phyloP scores from a whole-genome alignment of 192 early-diverging fungal species.

The Dissophora ornata region DNA sequence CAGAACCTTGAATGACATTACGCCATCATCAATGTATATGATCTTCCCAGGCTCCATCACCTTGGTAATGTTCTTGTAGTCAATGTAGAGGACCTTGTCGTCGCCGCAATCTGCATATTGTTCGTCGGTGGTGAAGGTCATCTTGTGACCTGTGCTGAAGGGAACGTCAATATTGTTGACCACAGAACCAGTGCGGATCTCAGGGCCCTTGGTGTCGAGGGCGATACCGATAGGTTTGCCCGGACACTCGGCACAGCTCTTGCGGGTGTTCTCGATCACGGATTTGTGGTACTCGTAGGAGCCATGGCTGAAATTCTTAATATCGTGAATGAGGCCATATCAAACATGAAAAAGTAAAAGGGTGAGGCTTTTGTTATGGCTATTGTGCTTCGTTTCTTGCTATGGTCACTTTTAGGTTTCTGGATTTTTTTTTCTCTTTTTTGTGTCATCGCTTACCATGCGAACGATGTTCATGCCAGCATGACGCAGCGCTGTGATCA shows the following conservation, averaged over 20 bases:
- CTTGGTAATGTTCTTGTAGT: slow-evolving; percentile 81
- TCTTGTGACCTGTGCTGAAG: slow-evolving; percentile 72
- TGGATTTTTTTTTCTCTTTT: too few relatives aligned
- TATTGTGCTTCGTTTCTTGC: too few relatives aligned
- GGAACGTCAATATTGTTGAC: slow-evolving; percentile 69
- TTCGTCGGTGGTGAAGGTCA: slow-evolving; percentile 75
- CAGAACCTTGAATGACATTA: slow-evolving; percentile 92
- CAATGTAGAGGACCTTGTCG: slow-evolving; percentile 72
- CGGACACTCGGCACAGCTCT: slow-evolving; percentile 51
- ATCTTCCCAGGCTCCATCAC: slow-evolving; percentile 72
- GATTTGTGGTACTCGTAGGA: slow-evolving; percentile 71
- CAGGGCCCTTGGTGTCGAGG: slow-evolving; percentile 84
- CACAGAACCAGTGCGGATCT: slow-evolving; percentile 82
- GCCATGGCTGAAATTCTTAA: slow-evolving; percentile 54
- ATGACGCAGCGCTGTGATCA: slow-evolving; percentile 73
- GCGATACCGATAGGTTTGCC: slow-evolving; percentile 73
- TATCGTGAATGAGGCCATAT: too few relatives aligned
- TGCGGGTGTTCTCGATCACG: slow-evolving; percentile 78
- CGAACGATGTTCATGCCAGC: slow-evolving; percentile 88
- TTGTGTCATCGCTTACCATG: slow-evolving; percentile 72
- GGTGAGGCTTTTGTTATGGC: too few relatives aligned
- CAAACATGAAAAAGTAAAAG: slow-evolving; percentile 1
- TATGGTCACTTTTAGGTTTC: background rate
- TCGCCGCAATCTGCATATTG: slow-evolving; percentile 64
- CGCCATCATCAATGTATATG: slow-evolving; percentile 92